Base-by-base conservation (phyloP, 164 flowering plant genomes). In the Aristolochia fimbriata region DNA sequence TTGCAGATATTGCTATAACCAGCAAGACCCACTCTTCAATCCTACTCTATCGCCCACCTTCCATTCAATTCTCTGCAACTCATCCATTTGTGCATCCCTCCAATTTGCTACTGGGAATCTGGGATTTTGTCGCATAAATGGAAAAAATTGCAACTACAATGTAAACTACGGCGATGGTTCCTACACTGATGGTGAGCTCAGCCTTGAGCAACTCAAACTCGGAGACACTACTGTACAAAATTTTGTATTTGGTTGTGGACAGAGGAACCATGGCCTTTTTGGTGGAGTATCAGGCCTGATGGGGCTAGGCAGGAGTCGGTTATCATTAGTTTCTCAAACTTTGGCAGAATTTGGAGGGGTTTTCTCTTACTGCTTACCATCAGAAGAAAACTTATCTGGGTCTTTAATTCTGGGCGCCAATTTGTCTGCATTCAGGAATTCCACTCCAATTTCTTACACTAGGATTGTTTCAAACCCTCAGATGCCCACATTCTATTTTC, bases 321-420 rank as follows among this genome's bases (percentile, higher is more conserved):
- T 88, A 11, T 88, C 97, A 14, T 37, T 91, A 61, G 63, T 86
- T 63, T 71, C 88, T 47, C 97, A 91, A 64, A 81, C 88, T 25
- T 57, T 52, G 6, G 24, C 62, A 3, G 12, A 65, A 0, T 88
- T 84, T 61, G 82, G 80, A 8, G 92, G 94, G 10, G 78, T 84
- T 65, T 88, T 91, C 78, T 88, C 94, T 10, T 91, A 91, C 62
- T 91, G 96, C 63, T 74, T 91, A 31, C 96, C 97, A 30, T 70
- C 81, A 7, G 64, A 77, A n/a, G 77, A 75, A 11, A 31, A 71
- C 20, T 73, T 65, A 41, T 79, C 97, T 11, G 95, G 97, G 27
- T 88, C 96, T n/a, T 59, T 91, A 15, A 65, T 70, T 30, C 65
- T 91, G 9, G 97, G 97, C 0, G 56, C 62, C 0, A 72, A 75